A percentile compares a stretch with the other conserved stretches of the same genome.
phyloP scores from a whole-genome alignment of 345 rosid genomes.

The Rhodamnia rubescens region DNA sequence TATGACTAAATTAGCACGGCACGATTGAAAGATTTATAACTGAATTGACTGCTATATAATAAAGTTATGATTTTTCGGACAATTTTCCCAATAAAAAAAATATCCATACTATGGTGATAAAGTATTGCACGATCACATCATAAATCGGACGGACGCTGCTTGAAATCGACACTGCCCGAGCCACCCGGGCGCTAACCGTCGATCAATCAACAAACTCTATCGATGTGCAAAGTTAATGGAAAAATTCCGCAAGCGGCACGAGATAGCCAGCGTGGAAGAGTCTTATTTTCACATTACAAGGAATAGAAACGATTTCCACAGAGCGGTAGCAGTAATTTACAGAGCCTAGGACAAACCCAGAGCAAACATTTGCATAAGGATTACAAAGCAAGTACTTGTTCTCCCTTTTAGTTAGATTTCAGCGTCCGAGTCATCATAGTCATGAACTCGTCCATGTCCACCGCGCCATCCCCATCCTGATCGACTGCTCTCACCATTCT shows the following conservation, averaged over 20 bases:
- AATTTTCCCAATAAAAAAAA: not conserved
- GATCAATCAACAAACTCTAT: not conserved
- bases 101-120: not conserved
- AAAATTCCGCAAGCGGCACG: not conserved
- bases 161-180: not conserved
- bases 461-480: constrained; percentile 59
- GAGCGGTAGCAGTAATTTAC: not conserved
- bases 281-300: not conserved
- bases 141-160: not conserved
- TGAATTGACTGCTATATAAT: fast-evolving
- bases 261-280: not conserved
- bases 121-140: not conserved
- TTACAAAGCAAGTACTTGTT: not conserved
- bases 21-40: not conserved
- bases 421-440: constrained; percentile 57
- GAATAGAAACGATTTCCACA: not conserved
- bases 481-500: constrained; percentile 81
- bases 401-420: not conserved
- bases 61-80: not conserved
- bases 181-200: not conserved
- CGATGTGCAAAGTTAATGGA: not conserved
- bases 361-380: not conserved
- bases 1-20: fast-evolving
- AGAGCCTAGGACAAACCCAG: not conserved
- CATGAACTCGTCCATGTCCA: constrained; percentile 74